Base-by-base conservation (phyloP, 176 grass and related monocot species). In the Phragmites australis region DNA sequence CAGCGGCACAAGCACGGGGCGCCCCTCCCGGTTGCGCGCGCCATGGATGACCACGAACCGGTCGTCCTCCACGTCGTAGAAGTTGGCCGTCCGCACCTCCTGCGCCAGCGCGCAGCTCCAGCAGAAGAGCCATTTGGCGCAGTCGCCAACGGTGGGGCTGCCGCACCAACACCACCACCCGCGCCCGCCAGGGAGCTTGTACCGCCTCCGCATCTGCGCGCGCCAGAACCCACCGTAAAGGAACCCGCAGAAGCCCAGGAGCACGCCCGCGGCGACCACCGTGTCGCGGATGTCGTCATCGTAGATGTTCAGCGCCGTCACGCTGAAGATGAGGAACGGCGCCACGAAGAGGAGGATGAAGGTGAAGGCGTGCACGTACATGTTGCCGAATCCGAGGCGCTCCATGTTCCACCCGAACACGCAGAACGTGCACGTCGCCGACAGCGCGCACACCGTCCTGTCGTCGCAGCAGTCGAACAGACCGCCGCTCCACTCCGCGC, bases 341-440 rank as follows among this genome's bases (percentile, higher is more conserved):
- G 88, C 92, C 2, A 93, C 19, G 47, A 60, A 81, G 23, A 99
- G 89, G 1, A 99, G 72, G 15, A 72, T 37, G 72, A 99, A 99
- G 74, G 96, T 99, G 75, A 73, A 85, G 72, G 93, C 81, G 76
- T 99, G 96, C 62, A 99, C 93, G 72, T 95, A 99, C 96, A 95
- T 99, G 87, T 99, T 99, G 37, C 96, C 96, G 77, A 99, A 85
- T n/a, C 96, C 96, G 22, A 99, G 93, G 49, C 96, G 82, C 86
- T 99, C 96, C 88, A 95, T 88, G 81, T 95, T 99, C 96, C 96
- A 99, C 22, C 96, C 93, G 70, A 95, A 95, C 7, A 99, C 90
- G 52, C 96, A 99, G 82, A 93, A 87, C 0, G 93, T 95, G 81
- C 88, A 99, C 48, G 75, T 56, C 80, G 87, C 72, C 10, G 96